These are phyloP conservation scores for Zygotorulaspora chibaensis DNA, from an alignment of 805 yeast genomes.

Conservation along the genomic window DNA sequence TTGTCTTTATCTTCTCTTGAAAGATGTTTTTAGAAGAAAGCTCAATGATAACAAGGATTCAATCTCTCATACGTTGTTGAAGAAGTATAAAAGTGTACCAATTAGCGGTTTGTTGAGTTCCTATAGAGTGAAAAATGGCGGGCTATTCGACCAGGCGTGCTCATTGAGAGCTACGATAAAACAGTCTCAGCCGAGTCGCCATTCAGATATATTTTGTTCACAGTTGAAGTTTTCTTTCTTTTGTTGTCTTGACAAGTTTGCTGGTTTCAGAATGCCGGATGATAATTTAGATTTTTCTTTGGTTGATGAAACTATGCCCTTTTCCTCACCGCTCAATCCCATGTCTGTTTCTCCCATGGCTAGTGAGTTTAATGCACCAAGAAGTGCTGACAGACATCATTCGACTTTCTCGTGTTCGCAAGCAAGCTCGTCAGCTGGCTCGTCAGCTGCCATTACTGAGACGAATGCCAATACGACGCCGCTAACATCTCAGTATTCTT, in stretches of 20 bases:
- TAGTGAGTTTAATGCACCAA: neutral
- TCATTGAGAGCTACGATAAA: conserved; percentile 16
- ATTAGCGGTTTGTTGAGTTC: conserved; percentile 11
- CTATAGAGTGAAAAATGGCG: conserved; percentile 17
- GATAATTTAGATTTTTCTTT: conserved; percentile 4
- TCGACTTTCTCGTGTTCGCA: neutral
- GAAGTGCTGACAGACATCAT: neutral
- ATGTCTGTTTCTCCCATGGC: conserved; percentile 4
- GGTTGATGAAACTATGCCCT: neutral
- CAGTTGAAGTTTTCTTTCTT: conserved; percentile 11
- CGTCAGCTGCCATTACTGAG: neutral
- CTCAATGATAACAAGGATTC: conserved; percentile 3
- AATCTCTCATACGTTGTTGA: conserved; percentile 18
- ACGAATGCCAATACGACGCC: conserved; percentile 1
- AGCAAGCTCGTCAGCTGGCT: neutral
- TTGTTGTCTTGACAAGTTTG: conserved; percentile 16
- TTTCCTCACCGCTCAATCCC: conserved; percentile 5
- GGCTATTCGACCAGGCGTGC: conserved; percentile 18
- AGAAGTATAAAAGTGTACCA: conserved; percentile 22
- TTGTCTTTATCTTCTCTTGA: conserved; percentile 19
- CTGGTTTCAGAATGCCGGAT: conserved; percentile 12
- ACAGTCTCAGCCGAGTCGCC: conserved; percentile 2
- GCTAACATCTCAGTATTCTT: neutral
- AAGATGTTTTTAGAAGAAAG: conserved; percentile 18
- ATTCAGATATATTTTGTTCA: conserved; percentile 12